Base-by-base conservation (phyloP, 2,329 filamentous ascomycete species). In the Furcasterigmium sp. region DNA sequence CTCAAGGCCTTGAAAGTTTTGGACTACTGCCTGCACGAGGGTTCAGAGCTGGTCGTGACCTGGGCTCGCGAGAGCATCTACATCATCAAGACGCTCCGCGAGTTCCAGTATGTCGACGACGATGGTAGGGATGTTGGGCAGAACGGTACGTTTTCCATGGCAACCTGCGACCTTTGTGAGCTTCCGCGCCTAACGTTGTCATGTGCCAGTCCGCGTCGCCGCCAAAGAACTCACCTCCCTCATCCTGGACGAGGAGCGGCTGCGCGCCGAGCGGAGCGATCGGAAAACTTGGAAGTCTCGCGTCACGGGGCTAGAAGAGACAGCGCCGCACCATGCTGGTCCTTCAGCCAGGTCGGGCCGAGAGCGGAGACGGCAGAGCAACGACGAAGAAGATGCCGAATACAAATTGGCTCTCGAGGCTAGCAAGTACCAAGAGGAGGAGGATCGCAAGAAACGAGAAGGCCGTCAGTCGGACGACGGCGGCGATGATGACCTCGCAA, bases 41-140 rank as follows among this genome's bases (percentile, higher is more conserved):
- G 93, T 38, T 96, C 91, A 1, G 93, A 97, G 67, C 72, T 96
- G 51, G 89, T 96, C 26, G 93, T 98, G 40, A 96, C 91, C 5
- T 98, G 93, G 93, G 91, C 91, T 51, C 85, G 91, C 58, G 94
- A 97, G 72, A 97, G 95, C 63, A 84, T 96, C 53, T 98, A 95
- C 68, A 93, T 98, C 66, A 95, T 98, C 73, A 97, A 96, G 74
- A 98, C 93, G 23, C 68, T 98, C 63, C 85, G 93, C 60, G 93
- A 98, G 66, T 98, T 98, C 57, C 87, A 93, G 60, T 95, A 97
- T 63, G 80, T 95, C 41, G 93, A 98, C 53, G 93, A 98, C 59
- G 93, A 98, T 51, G 89, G 91, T 38, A 81, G 86, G 51, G 93
- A 98, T 61, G 93, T 98, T 39, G 93, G 93, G 43, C 89, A 95